phyloP scores from a whole-genome alignment of 495 filamentous ascomycete genomes.

The Pseudomonodictys pantanalensis region DNA sequence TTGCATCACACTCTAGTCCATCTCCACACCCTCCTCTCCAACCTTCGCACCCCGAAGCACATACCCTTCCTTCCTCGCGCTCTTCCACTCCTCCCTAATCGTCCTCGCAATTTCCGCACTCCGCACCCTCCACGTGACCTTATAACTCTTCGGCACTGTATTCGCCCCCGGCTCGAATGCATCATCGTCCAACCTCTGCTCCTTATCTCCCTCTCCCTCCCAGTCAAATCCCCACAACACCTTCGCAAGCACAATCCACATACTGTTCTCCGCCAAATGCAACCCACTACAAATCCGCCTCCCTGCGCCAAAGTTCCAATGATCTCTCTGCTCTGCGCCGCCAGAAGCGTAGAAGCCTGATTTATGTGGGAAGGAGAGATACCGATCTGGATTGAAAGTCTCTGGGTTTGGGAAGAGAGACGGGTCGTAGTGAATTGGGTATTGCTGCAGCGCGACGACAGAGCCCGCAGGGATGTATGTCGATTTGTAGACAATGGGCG shows the following conservation, averaged over 20 bases:
- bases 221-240: slow-evolving; percentile 28
- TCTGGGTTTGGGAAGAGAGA: slow-evolving; percentile 20
- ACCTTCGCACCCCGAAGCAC: slow-evolving; percentile 22
- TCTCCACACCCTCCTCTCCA: neutral
- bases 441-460: slow-evolving; percentile 25
- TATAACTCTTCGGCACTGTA: slow-evolving; percentile 30
- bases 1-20: too few relatives aligned
- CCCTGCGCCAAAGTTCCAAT: slow-evolving; percentile 35
- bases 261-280: slow-evolving; percentile 35
- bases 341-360: slow-evolving; percentile 28
- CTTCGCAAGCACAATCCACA: slow-evolving; percentile 33
- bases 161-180: slow-evolving; percentile 27
- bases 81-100: slow-evolving; percentile 22
- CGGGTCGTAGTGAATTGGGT: slow-evolving; percentile 27
- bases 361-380: slow-evolving; percentile 17
- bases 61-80: slow-evolving; percentile 27
- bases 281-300: slow-evolving; percentile 29
- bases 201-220: slow-evolving; percentile 25
- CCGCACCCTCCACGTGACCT: slow-evolving; percentile 16
- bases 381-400: slow-evolving; percentile 19
- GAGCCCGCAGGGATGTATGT: slow-evolving; percentile 26
- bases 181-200: slow-evolving; percentile 28
- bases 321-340: slow-evolving; percentile 26
- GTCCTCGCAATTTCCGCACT: slow-evolving; percentile 3
- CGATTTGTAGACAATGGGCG: slow-evolving; percentile 27